Base-by-base conservation (phyloP, 2,329 filamentous ascomycete species). In the Dactylellina leptospora region DNA sequence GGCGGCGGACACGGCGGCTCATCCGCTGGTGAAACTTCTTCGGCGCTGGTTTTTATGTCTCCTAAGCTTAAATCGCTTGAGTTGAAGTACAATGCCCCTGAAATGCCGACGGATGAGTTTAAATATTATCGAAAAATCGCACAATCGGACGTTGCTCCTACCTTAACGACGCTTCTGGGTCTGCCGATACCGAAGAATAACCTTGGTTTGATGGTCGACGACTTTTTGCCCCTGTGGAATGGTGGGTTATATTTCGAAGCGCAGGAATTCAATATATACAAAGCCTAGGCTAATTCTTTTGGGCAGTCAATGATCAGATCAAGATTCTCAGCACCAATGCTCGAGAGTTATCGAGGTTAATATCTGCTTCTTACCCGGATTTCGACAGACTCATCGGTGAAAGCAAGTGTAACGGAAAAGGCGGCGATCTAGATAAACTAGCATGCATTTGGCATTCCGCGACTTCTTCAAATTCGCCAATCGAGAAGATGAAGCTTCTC, bases 1-100 rank as follows among this genome's bases (percentile, higher is more conserved):
- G 95, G 91, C 18, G 95, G 95, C 1, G 97, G 97, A 76, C 95
- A 99, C 78, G 95, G 95, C 27, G 95, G 93, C 38, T 97, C 93
- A 8, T 93, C 93, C 0, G 86, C 92, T 1, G 93, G 95, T 44
- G 95, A 99, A 82, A 97, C 95, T 1, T 97, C 93, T 0, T 90
- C 95, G 0, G 95, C 95, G 13, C 82, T 99, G 8, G 85, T 97
- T 18, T 97, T 99, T 79, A 86, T 96, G 74, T 95, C 92, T 1
- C 92, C 93, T 0, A 95, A 92, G 77, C 83, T 96, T 44, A 86
- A 85, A 76, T 78, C 81, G 0, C 81, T 92, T 18, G 23, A 55
- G 4, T 83, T 84, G 2, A 74, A 78, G 16, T 77, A 77, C 18
- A 71, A 73, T 27, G 71, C 80, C 38, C 92, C 93, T 0, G 81